phyloP scores from a whole-genome alignment of 257 asterid species.

The Henckelia pumila region DNA sequence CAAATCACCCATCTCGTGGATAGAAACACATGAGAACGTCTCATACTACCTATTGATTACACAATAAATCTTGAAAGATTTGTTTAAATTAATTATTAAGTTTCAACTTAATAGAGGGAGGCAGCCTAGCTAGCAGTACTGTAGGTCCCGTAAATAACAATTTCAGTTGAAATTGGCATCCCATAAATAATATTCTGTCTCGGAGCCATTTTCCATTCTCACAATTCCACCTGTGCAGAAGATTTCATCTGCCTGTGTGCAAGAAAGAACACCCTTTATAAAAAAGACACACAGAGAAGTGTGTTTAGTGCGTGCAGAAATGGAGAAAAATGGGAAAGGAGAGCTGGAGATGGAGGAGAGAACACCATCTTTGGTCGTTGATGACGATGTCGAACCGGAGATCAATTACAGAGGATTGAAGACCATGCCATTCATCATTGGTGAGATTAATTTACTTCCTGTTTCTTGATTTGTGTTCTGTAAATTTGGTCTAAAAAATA shows the following conservation, averaged over 20 bases:
- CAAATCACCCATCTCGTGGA: no score
- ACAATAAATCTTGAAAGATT: no score
- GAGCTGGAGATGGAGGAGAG: conserved; percentile 23
- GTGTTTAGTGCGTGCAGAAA: background rate
- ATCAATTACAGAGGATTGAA: conserved; percentile 38
- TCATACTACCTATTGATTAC: no score
- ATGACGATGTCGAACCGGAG: conserved; percentile 22
- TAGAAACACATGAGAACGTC: no score
- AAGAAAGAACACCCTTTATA: background rate
- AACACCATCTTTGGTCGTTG: conserved; percentile 10
- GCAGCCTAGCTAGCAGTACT: background rate
- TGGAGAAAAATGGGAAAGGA: conserved; percentile 29
- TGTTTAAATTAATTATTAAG: no score
- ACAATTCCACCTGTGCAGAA: background rate
- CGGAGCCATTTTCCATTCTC: background rate
- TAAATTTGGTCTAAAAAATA: no score
- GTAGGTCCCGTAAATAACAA: background rate
- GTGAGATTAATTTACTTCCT: conserved; percentile 4
- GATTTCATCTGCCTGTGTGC: background rate
- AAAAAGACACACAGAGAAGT: background rate
- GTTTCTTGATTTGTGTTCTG: background rate
- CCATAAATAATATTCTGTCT: no score
- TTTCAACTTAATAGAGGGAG: background rate
- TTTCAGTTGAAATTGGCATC: background rate
- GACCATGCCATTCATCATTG: conserved; percentile 43